phyloP scores from a whole-genome alignment of 2,329 filamentous ascomycete species.

The Scedosporium aurantiacum region DNA sequence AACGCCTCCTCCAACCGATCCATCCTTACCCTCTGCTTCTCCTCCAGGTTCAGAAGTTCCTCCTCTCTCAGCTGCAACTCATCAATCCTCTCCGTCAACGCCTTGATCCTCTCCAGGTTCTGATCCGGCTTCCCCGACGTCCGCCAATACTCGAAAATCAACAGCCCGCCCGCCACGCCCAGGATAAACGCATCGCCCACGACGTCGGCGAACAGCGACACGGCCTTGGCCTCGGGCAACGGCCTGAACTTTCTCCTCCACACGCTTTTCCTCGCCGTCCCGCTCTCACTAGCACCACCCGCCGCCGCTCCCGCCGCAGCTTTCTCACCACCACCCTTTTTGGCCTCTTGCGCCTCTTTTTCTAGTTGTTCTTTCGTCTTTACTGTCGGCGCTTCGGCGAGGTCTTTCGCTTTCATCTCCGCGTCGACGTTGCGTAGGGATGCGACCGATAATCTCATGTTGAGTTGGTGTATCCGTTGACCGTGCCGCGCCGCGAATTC shows the following conservation, averaged over 20 bases:
- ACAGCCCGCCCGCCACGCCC: conserved; percentile 41
- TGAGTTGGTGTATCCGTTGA: conserved; percentile 54
- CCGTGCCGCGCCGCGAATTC: conserved; percentile 50
- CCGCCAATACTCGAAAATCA: conserved; percentile 52
- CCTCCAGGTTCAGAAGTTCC: conserved; percentile 34
- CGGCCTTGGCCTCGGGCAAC: conserved; percentile 53
- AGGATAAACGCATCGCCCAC: conserved; percentile 54
- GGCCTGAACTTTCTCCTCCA: conserved; percentile 53
- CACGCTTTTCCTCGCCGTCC: conserved; percentile 42
- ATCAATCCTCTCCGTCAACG: conserved; percentile 35
- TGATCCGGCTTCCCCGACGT: conserved; percentile 48
- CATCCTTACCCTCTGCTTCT: conserved; percentile 36
- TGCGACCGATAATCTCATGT: conserved; percentile 53
- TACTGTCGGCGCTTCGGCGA: conserved; percentile 51
- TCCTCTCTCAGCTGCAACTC: conserved; percentile 38
- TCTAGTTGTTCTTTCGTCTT: conserved; percentile 52
- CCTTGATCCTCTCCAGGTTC: conserved; percentile 41
- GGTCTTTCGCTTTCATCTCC: conserved; percentile 48
- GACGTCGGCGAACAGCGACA: conserved; percentile 57
- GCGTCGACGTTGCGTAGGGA: conserved; percentile 46
- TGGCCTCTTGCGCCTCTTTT: conserved; percentile 32
- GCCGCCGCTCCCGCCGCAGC: neutral
- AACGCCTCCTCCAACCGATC: conserved; percentile 43
- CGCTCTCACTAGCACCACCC: neutral
- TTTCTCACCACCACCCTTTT: conserved; percentile 26